Evolutionary conservation across 208 protist species (phyloP).

Genomic region (Lotmaria passim): DNA sequence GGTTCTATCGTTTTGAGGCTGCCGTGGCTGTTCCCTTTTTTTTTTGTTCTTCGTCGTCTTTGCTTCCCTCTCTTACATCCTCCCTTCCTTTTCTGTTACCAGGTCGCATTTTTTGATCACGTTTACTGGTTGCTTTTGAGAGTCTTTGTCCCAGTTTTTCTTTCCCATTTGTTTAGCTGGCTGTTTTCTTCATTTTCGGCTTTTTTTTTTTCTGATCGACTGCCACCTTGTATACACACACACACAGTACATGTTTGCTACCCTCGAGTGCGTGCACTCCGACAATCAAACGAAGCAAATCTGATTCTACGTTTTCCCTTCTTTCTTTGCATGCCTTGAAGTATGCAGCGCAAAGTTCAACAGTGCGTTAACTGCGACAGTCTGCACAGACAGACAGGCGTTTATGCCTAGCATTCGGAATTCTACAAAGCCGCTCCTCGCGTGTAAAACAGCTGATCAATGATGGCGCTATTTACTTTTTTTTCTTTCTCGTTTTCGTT

Average conservation of each 20-base stretch:
- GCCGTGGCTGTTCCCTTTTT: slow-evolving; percentile 1
- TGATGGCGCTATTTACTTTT: too few relatives aligned
- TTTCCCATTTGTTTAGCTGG: neutral
- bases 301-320: neutral
- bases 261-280: neutral
- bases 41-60: slow-evolving; percentile 21
- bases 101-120: slow-evolving; percentile 5
- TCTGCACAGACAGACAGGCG: too few relatives aligned
- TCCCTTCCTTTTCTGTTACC: neutral
- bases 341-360: too few relatives aligned
- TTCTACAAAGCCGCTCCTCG: too few relatives aligned
- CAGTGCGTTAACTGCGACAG: too few relatives aligned
- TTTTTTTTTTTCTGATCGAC: neutral
- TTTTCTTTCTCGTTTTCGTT: too few relatives aligned
- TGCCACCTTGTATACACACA: neutral
- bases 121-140: slow-evolving; percentile 1
- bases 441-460: too few relatives aligned
- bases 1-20: neutral
- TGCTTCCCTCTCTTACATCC: slow-evolving; percentile 14
- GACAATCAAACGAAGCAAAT: neutral
- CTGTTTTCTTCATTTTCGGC: neutral
- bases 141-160: neutral
- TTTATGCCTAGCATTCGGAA: too few relatives aligned
- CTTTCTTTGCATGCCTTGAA: too few relatives aligned
- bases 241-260: neutral